Evolutionary conservation across 148 eudicot species (phyloP), one percentile per base, ranked within the genome.

Genomic region (Simmondsia chinensis): DNA sequence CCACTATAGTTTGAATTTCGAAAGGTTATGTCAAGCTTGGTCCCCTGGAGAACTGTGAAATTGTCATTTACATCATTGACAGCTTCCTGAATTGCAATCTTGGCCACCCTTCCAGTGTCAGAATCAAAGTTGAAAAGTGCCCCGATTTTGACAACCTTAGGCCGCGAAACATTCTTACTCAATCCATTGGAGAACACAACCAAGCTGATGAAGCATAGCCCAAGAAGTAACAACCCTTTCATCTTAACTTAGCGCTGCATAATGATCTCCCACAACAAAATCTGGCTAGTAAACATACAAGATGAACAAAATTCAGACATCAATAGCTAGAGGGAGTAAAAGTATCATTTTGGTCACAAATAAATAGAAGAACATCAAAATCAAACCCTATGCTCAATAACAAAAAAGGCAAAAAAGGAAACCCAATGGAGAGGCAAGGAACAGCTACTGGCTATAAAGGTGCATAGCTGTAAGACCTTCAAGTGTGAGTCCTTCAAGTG

Each of bases 121-220:
- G 99, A 91, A 39, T 91, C 63, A 50, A 82, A 82, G 33, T 79
- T 65, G 65, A 91, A 79, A 54, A 91, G 64, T 31, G 89, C 95
- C 42, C 99, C 99, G 48, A 91, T 61, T 37, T 74, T 77, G 52
- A 86, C 85, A 64, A 68, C 72, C 33, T 73, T 43, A 9, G 99
- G 94, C 49, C 86, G 79, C 39, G 81, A 54, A 65, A 52, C 60
- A 55, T 67, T 69, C 48, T 46, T 44, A 41, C 58, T 39, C 19
- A 66, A 66, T 43, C 74, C 94, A 64, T 48, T 37, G 29, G 63
- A 65, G 17, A 53, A 31, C 34, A 54, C 32, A 39, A 62, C 73
- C 50, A 57, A 50, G 7, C 29, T 63, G 43, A 69, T 45, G 15
- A 66, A 7, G 50, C 72, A 44, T 6, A 60, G 45, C 52, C 50